Evolutionary conservation across 768 basidiomycete species (phyloP).

Genomic region (Lactarius psammicola): DNA sequence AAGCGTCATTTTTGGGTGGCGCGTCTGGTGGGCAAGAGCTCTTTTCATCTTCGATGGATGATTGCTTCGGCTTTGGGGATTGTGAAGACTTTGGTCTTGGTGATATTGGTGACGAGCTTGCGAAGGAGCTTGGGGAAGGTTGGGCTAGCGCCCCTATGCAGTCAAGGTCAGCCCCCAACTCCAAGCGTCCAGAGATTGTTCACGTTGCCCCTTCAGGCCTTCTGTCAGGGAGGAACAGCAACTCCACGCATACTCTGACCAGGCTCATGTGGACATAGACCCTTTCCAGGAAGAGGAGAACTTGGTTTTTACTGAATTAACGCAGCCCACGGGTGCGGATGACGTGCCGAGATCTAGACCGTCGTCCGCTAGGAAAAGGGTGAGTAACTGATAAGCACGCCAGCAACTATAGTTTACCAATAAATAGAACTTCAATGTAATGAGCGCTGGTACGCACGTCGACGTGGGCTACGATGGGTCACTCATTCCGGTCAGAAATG

Average conservation of each 20-base stretch:
- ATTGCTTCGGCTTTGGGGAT: slow-evolving; percentile 41
- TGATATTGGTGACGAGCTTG: slow-evolving; percentile 70
- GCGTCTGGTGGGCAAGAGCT: slow-evolving; percentile 36
- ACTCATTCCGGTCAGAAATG: slow-evolving; percentile 10
- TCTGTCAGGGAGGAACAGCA: slow-evolving; percentile 11
- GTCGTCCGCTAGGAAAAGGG: slow-evolving; percentile 22
- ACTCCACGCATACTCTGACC: slow-evolving; percentile 19
- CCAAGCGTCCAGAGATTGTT: neutral
- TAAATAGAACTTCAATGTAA: slow-evolving; percentile 20
- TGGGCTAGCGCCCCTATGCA: slow-evolving; percentile 48
- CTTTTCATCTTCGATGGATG: slow-evolving; percentile 58
- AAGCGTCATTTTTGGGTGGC: slow-evolving; percentile 52
- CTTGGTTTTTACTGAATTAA: slow-evolving; percentile 27
- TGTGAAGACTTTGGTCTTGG: slow-evolving; percentile 57
- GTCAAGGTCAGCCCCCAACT: slow-evolving; percentile 16
- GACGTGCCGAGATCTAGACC: neutral
- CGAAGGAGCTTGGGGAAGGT: slow-evolving; percentile 68
- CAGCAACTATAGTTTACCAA: neutral
- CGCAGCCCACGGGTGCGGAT: neutral
- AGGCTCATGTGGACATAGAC: slow-evolving; percentile 34
- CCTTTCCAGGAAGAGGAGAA: slow-evolving; percentile 26
- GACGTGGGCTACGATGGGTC: neutral
- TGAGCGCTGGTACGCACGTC: slow-evolving; percentile 14
- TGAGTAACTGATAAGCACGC: slow-evolving; percentile 3
- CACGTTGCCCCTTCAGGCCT: neutral